Conservation (phyloP, 2,329 filamentous ascomycete species). For the Aspergillus luchuensis region DNA sequence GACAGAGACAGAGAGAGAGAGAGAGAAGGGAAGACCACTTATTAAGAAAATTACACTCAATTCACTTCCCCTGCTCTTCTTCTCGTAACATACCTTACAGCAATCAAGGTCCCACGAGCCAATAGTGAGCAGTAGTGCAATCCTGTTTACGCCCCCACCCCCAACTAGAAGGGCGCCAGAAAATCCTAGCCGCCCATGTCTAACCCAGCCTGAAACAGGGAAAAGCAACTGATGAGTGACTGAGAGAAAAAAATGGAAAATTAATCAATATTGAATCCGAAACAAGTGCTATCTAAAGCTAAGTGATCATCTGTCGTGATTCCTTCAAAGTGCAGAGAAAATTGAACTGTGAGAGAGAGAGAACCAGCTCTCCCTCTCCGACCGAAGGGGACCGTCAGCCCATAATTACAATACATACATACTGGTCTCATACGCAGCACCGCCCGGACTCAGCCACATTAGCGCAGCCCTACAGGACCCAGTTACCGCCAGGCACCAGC, state of each 20-base stretch:
- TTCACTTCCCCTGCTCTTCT: not conserved
- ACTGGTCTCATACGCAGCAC: slow-evolving; percentile 10
- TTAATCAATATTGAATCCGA: too few relatives aligned
- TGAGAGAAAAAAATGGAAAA: not conserved
- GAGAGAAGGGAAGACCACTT: not conserved
- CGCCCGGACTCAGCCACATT: slow-evolving; percentile 13
- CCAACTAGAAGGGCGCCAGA: not conserved
- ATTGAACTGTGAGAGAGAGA: too few relatives aligned
- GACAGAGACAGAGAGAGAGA: not conserved
- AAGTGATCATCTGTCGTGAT: not conserved
- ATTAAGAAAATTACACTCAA: not conserved
- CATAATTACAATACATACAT: slow-evolving; percentile 13
- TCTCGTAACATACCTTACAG: too few relatives aligned
- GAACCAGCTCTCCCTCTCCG: not conserved
- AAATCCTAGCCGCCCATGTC: not conserved
- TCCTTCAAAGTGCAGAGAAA: too few relatives aligned
- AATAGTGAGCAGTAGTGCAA: not conserved
- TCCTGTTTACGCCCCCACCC: slow-evolving; percentile 4
- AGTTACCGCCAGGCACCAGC: slow-evolving; percentile 13
- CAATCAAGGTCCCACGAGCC: not conserved
- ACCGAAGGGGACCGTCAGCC: not conserved
- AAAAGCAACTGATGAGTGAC: not conserved
- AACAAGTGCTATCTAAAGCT: not conserved
- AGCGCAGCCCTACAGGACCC: slow-evolving; percentile 15
- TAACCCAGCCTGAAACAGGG: not conserved